Percentiles rank a stretch among this genome's conserved stretches.
These are phyloP conservation scores for Cytospora piceicola DNA, from an alignment of 2,329 filamentous ascomycete genomes.

Conservation along the genomic window DNA sequence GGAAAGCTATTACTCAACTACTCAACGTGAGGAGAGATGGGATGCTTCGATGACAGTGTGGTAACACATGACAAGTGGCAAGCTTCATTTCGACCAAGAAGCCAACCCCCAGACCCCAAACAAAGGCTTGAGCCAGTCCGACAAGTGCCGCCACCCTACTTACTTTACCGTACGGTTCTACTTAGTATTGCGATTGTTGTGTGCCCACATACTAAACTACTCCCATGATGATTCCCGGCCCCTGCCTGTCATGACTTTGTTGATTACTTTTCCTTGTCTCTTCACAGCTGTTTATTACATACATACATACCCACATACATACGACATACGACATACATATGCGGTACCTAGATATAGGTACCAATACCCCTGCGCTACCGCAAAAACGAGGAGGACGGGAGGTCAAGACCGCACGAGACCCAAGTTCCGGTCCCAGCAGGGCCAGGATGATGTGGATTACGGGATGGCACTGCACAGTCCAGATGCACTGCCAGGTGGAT, in stretches of 20 bases:
- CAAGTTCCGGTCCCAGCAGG: slow-evolving; percentile 15
- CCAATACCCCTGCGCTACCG: slow-evolving; percentile 18
- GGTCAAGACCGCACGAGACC: slow-evolving; percentile 23
- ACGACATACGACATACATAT: too few species aligned
- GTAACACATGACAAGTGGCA: slow-evolving; percentile 27
- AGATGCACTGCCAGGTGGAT: slow-evolving; percentile 24
- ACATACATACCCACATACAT: too few species aligned
- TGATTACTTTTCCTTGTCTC: not conserved
- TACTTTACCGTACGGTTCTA: slow-evolving; percentile 9
- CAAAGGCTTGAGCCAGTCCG: slow-evolving; percentile 4
- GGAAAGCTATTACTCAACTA: slow-evolving; percentile 23
- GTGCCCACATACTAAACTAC: not conserved
- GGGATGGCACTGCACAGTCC: slow-evolving; percentile 13
- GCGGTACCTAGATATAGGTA: slow-evolving; percentile 2
- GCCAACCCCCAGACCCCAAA: not conserved
- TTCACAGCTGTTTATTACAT: not conserved
- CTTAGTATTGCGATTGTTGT: not conserved
- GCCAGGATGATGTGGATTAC: slow-evolving; percentile 15
- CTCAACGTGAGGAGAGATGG: slow-evolving; percentile 20
- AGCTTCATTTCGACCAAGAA: slow-evolving; percentile 16
- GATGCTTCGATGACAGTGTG: slow-evolving; percentile 21
- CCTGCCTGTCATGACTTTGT: slow-evolving; percentile 5
- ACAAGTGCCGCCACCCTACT: slow-evolving; percentile 15
- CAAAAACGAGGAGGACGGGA: slow-evolving; percentile 1
- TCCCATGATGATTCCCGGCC: not conserved